Evolutionary conservation across 768 basidiomycete species (phyloP), one percentile per base, ranked within the genome.

Genomic region (Rubroboletus pulcherrimus): DNA sequence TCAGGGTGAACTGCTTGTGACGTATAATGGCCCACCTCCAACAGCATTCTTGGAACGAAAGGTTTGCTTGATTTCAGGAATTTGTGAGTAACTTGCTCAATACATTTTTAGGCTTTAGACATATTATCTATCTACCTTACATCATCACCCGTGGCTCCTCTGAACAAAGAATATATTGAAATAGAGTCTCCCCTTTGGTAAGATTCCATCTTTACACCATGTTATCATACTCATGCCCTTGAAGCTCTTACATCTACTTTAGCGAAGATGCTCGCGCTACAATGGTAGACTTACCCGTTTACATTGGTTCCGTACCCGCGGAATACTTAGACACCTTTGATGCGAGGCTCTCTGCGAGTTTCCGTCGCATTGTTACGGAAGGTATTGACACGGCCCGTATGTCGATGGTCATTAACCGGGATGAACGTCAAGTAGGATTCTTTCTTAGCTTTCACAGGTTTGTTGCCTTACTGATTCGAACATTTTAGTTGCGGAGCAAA

Each of bases 311-410:
- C 14, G 86, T 98, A 10, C 93, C 97, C 2, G 76, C 83, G 0
- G 90, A 89, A 64, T 75, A 88, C 60, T 77, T 99, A 30, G 79
- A 88, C n/a, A 73, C 70, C 2, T 90, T 98, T 65, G 81, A 85
- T 55, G 75, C 73, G 30, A 85, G 81, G 66, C 77, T 98, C 41
- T 83, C 79, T 61, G 75, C 73, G 1, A 89, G 88, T 62, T 76
- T 99, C 38, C 68, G 77, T 59, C 81, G 82, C 40, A 87, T 98
- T 51, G 81, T 79, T 8, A 64, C 78, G 17, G 83, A 87, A 51
- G 93, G 90, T 4, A 77, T 98, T 47, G 92, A 98, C 70, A 93
- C 98, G 88, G 78, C 85, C 31, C 78, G 96, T 10, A 97, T 99
- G 87, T 70, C 73, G 15, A 87, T 91, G 83, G 78, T 97, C 17